phyloP scores from a whole-genome alignment of 148 eudicot genomes.

The Vaccinium macrocarpon region DNA sequence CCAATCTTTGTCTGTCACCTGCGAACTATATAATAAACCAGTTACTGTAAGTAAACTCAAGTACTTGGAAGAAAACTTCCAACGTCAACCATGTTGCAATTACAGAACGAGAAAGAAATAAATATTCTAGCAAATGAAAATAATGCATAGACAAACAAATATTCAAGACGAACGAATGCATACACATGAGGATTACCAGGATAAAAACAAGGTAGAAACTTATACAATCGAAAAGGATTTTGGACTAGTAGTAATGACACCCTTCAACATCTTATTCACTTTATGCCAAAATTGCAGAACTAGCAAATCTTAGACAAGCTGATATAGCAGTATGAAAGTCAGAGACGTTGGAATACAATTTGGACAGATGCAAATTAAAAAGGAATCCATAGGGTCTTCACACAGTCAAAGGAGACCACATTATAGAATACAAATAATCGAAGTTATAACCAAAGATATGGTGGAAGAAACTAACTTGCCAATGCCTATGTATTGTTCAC shows the following conservation, averaged over 20 bases:
- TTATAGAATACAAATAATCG: background rate
- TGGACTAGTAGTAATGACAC: background rate
- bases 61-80: background rate
- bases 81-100: background rate
- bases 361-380: background rate
- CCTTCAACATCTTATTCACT: background rate
- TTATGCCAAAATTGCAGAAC: background rate
- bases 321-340: background rate
- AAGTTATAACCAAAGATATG: background rate
- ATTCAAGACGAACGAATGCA: background rate
- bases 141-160: background rate
- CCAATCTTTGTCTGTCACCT: constrained; percentile 94
- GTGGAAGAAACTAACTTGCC: constrained; percentile 48
- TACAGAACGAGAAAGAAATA: background rate
- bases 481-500: constrained; percentile 81
- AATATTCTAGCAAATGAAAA: background rate
- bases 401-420: constrained; percentile 2
- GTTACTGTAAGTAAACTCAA: background rate
- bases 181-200: background rate
- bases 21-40: constrained; percentile 41
- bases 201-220: background rate
- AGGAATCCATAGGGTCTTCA: background rate
- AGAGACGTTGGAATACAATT: background rate
- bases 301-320: background rate
- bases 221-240: background rate